Base-by-base conservation (phyloP, 805 yeast species). In the Yarrowia hollandica region DNA sequence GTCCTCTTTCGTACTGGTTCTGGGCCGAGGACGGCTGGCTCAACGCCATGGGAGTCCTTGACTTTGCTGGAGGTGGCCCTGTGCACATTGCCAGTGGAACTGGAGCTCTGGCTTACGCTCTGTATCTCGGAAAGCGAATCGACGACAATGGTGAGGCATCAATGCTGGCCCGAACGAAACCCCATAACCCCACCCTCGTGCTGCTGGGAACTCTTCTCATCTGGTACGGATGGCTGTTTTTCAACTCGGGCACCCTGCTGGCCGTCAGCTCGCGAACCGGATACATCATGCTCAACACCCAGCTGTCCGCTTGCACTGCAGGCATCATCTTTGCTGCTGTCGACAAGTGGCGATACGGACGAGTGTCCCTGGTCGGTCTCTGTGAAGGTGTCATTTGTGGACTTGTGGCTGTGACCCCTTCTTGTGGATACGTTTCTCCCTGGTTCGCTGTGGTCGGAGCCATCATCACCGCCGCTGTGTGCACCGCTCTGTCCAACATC, bases 161-260 rank as follows among this genome's bases (percentile, higher is more conserved):
- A 12, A 28, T 44, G 52, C 26, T 44, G 8, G 38, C 41, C 6
- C 96, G 90, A 71, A 78, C 79, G 8, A 89, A 84, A 75, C 98
- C 99, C 35, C 97, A 92, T 72, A 86, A 94, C 22, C 96, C 92
- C 35, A 82, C 96, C 7, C 82, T 90, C 48, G 89, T 90, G 60
- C 96, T 91, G n/a, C 75, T 94, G 60, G 99, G 99, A 59, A 90
- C 97, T 18, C 85, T 88, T 10, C 88, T 94, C 78, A 81, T 92
- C 67, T 92, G 97, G 97, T 90, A 91, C 68, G 99, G 98, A 31
- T 94, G 99, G 99, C 90, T 90, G 68, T 97, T 97, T 35, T 94
- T 94, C 83, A 94, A 94, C 80, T 97, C 97, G 74, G 97, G 98
- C 68, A 76, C 92, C 62, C 84, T 94, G 71, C 85, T 97, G 75